A percentile compares a stretch with the other conserved stretches of the same genome.
Conservation (phyloP, 1,139 yeast genomes). For the Hyphopichia burtonii region DNA sequence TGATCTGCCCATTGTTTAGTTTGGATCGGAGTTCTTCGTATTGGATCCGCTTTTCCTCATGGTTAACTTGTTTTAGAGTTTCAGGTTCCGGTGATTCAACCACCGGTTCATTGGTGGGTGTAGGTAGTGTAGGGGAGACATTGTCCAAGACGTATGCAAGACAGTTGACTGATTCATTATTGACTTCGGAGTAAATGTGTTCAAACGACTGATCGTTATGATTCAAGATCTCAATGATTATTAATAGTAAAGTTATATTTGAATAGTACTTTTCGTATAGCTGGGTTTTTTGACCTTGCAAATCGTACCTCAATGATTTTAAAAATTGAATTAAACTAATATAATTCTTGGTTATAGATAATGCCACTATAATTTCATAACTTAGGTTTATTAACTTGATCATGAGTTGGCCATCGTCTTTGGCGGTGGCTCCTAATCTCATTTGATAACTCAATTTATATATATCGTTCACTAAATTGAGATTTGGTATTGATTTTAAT, state of each 20-base stretch:
- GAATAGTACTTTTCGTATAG: slow-evolving; percentile 13
- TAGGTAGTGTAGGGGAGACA: slow-evolving; percentile 11
- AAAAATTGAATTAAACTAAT: slow-evolving; percentile 28
- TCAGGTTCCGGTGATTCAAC: too few species aligned
- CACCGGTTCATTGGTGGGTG: too few species aligned
- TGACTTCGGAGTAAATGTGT: slow-evolving; percentile 5
- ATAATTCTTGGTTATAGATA: slow-evolving; percentile 31
- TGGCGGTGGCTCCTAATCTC: slow-evolving; percentile 18
- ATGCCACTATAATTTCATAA: slow-evolving; percentile 32
- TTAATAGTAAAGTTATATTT: slow-evolving; percentile 18
- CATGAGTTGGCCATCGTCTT: neutral
- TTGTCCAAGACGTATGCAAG: slow-evolving; percentile 18
- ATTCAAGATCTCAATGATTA: slow-evolving; percentile 13
- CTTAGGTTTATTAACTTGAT: slow-evolving; percentile 28
- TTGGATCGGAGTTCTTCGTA: neutral
- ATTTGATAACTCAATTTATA: slow-evolving; percentile 42
- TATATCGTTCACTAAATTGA: slow-evolving; percentile 36
- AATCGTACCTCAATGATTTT: slow-evolving; percentile 19
- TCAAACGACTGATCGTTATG: slow-evolving; percentile 7
- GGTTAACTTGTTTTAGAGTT: neutral
- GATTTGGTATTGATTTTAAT: slow-evolving; percentile 38
- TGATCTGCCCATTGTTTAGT: slow-evolving; percentile 16
- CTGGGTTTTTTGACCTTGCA: slow-evolving; percentile 3
- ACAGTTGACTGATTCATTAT: slow-evolving; percentile 10
- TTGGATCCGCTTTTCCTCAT: neutral